These are phyloP conservation scores for Cryptosporidium sp. DNA, from an alignment of 169 alveolate species.

Conservation along the genomic window DNA sequence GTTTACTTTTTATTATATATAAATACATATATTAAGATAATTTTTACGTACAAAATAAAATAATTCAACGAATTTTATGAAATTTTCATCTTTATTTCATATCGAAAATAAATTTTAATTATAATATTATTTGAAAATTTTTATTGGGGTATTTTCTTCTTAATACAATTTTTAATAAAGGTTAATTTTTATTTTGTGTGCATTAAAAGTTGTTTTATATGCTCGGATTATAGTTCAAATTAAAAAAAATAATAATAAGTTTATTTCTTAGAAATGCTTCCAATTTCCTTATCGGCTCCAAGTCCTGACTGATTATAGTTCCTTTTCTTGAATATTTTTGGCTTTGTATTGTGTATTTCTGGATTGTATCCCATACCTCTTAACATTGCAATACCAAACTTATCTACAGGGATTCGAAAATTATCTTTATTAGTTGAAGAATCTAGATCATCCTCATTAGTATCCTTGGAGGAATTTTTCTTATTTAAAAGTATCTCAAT, in stretches of 20 bases:
- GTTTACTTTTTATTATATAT: not conserved
- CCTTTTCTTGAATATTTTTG: constrained; percentile 52
- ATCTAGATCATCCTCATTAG: not conserved
- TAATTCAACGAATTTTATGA: too few relatives aligned
- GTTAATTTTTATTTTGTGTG: too few relatives aligned
- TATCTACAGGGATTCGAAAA: constrained; percentile 37
- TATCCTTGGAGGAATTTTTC: not conserved
- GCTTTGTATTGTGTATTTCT: constrained; percentile 42
- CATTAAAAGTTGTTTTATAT: not conserved
- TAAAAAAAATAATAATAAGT: not conserved
- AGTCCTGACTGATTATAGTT: constrained; percentile 52
- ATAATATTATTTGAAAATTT: too few relatives aligned
- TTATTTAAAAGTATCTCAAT: not conserved
- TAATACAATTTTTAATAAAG: too few relatives aligned
- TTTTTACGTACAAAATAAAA: too few relatives aligned
- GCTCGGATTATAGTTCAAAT: not conserved
- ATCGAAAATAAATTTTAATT: too few relatives aligned
- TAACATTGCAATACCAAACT: constrained; percentile 66
- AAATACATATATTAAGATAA: too few relatives aligned
- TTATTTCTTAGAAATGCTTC: not conserved
- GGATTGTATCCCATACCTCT: constrained; percentile 71
- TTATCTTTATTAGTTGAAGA: not conserved
- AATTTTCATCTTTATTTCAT: not conserved
- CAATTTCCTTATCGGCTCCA: constrained; percentile 34
- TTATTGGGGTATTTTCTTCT: too few relatives aligned